A percentile compares a stretch with the other conserved stretches of the same genome.
Conservation (phyloP, 106 monocot genomes). For the Apostasia shenzhenica region DNA sequence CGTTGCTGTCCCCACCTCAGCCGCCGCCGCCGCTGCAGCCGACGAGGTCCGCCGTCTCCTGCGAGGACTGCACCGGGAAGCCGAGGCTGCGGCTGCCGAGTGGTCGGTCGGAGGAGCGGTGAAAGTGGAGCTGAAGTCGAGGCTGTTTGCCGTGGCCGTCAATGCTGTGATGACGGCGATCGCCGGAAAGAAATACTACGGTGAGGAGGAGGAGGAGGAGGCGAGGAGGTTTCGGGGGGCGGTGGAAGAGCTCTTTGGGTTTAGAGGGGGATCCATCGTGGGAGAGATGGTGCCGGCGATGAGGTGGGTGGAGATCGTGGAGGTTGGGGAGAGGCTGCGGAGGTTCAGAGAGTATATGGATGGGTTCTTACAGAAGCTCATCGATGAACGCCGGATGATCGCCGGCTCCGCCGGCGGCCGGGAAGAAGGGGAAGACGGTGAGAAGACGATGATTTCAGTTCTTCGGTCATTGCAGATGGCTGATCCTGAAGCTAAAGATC, state of each 20-base stretch:
- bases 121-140: conserved; percentile 16
- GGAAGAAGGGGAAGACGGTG: background rate
- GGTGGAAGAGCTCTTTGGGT: background rate
- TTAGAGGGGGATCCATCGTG: background rate
- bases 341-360: background rate
- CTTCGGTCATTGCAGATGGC: background rate
- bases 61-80: background rate
- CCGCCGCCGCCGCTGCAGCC: background rate
- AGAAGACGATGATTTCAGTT: background rate
- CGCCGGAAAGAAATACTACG: conserved; percentile 9
- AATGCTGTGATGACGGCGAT: conserved; percentile 23
- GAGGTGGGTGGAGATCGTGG: conserved; percentile 3
- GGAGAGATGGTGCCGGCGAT: background rate
- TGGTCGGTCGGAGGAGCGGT: background rate
- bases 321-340: conserved; percentile 5
- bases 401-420: background rate
- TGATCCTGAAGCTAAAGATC: background rate
- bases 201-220: background rate
- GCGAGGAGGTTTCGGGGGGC: conserved; percentile 3
- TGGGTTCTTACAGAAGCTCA: conserved; percentile 1
- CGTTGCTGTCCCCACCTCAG: conserved; percentile 1
- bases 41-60: conserved; percentile 12
- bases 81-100: background rate
- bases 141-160: conserved; percentile 11
- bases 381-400: background rate